A percentile compares a stretch with the other conserved stretches of the same genome.
phyloP scores from a whole-genome alignment of 2,329 filamentous ascomycete genomes.

The Biscogniauxia mediterranea region DNA sequence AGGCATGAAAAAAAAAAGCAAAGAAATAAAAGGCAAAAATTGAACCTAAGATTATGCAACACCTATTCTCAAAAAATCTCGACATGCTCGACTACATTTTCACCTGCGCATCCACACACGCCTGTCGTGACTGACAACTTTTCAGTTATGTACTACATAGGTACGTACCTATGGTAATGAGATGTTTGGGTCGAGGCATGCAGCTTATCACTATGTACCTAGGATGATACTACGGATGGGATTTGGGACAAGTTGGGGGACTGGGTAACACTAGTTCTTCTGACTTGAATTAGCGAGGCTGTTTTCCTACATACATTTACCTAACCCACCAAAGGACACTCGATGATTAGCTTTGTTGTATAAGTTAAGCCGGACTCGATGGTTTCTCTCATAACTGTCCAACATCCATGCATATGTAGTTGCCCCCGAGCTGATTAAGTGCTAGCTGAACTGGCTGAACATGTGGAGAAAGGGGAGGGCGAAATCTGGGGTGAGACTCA shows the following conservation, averaged over 20 bases:
- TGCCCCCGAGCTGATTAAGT: neutral
- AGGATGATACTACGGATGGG: neutral
- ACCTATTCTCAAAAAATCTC: neutral
- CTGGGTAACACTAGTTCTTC: neutral
- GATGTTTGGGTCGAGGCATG: neutral
- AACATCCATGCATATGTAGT: neutral
- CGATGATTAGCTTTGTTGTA: neutral
- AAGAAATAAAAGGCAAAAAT: constrained; percentile 22
- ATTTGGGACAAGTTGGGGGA: neutral
- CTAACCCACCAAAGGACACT: neutral
- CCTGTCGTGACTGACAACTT: neutral
- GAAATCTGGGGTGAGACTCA: neutral
- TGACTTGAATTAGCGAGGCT: neutral
- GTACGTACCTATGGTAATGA: neutral
- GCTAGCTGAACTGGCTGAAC: neutral
- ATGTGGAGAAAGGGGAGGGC: neutral
- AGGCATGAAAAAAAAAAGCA: constrained; percentile 26
- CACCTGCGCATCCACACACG: neutral
- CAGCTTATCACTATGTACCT: neutral
- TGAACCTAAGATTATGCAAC: neutral
- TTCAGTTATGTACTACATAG: neutral
- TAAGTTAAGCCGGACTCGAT: neutral
- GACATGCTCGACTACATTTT: neutral
- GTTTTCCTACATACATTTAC: neutral
- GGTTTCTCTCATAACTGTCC: neutral